Evolutionary conservation across 768 basidiomycete species (phyloP).

Genomic region (Tricholoma flavovirens): DNA sequence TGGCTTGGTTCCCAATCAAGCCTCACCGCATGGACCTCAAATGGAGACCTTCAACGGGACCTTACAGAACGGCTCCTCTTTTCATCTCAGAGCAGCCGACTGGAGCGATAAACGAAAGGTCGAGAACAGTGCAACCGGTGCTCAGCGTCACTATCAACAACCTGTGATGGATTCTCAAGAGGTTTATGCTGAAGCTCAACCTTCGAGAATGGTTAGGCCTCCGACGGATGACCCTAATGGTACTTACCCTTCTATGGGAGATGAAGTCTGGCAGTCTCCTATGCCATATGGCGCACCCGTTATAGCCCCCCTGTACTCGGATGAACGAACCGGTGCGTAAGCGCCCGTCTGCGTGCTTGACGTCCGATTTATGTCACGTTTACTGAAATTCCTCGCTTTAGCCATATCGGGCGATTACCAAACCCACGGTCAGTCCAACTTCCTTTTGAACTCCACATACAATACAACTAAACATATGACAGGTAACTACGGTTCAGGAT

Average conservation of each 20-base stretch:
- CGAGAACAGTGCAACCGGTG: conserved; percentile 2
- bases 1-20: conserved; percentile 15
- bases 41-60: conserved; percentile 16
- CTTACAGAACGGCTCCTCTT: conserved; percentile 29
- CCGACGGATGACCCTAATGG: conserved; percentile 22
- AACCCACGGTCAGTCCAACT: conserved; percentile 28
- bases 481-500: conserved; percentile 20
- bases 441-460: not conserved
- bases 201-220: conserved; percentile 26
- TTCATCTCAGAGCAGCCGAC: conserved; percentile 56
- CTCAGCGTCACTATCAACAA: conserved; percentile 16
- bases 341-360: not conserved
- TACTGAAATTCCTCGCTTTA: conserved; percentile 14
- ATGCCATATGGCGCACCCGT: conserved; percentile 40
- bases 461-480: conserved; percentile 3
- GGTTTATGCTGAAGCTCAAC: conserved; percentile 24
- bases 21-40: conserved; percentile 19
- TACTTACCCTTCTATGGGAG: conserved; percentile 22
- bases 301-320: conserved; percentile 46
- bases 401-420: conserved; percentile 40
- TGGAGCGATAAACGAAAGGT: conserved; percentile 36
- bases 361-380: conserved; percentile 1
- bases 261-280: conserved; percentile 27
- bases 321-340: conserved; percentile 51
- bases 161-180: conserved; percentile 14